Base-by-base conservation (phyloP, 768 basidiomycete species). In the Hygrocybe punicea region DNA sequence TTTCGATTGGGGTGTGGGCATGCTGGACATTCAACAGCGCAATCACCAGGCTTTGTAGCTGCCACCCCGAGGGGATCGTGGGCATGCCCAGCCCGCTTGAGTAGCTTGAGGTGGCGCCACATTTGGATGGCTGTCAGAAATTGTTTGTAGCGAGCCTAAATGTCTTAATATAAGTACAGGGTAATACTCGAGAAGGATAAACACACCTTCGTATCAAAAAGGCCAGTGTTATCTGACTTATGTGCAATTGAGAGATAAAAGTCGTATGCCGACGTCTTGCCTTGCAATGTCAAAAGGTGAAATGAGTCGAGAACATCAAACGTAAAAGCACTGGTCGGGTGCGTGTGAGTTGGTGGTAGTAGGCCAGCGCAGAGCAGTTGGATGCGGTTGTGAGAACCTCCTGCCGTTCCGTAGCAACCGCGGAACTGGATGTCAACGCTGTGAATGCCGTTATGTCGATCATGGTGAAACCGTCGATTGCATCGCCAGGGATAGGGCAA, bases 371-470 rank as follows among this genome's bases (percentile, higher is more conserved):
- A 8, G 9, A 60, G 58, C 2, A 60, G 39, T 42, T 60, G 58
- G 21, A 39, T 51, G 14, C 48, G 14, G 44, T 24, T 33, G 13
- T 24, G 40, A 8, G 42, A 55, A 10, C 29, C 44, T 13, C 45
- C 54, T 8, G 54, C 14, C n/a, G 21, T 39, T 11, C 25, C n/a
- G 21, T 52, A 50, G 48, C 71, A 72, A 9, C 51, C 56, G 45
- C 71, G 71, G 46, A 64, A 70, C 4, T 45, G 39, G 5, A 71
- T 34, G 21, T 54, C 29, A 5, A 71, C 53, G 6, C 24, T 11
- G 49, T 71, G 71, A 13, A 64, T 37, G 14, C 69, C 71, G 25
- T 58, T 67, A 17, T 57, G 48, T 71, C 53, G 21, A 71, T 21
- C 1, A 63, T 53, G 23, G 29, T 46, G 37, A 62, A 60, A 23